Evolutionary conservation across 2,329 filamentous ascomycete genomes (phyloP).

Genomic region (Aureobasidium sp.): DNA sequence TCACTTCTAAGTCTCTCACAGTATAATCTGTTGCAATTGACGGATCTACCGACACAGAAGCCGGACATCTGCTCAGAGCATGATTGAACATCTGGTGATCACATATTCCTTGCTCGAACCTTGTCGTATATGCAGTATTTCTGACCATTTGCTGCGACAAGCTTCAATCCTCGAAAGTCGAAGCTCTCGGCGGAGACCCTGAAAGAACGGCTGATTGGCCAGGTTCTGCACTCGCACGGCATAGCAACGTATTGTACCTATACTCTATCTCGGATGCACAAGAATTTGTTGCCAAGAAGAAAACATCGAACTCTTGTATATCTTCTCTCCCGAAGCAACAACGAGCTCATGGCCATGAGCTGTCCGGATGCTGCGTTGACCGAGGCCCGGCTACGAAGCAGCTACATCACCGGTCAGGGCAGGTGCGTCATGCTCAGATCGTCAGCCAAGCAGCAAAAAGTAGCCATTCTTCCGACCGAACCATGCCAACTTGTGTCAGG

Average conservation of each 20-base stretch:
- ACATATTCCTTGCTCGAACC: no score
- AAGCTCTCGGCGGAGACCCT: constrained; percentile 2
- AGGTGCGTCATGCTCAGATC: constrained; percentile 1
- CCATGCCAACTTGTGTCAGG: neutral
- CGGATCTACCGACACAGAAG: no score
- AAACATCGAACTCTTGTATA: neutral
- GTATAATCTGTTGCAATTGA: no score
- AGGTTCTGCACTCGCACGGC: neutral
- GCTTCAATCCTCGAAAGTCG: neutral
- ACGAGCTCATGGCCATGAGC: neutral
- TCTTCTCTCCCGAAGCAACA: no score
- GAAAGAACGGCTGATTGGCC: neutral
- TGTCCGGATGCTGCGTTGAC: neutral
- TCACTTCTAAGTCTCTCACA: neutral
- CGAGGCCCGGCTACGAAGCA: neutral
- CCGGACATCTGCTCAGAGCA: no score
- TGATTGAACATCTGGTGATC: no score
- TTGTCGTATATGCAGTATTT: no score
- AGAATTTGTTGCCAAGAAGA: neutral
- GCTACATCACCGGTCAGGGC: neutral
- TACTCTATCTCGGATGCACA: neutral
- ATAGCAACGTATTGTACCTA: neutral
- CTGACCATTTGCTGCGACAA: no score
- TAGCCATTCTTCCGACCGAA: neutral
- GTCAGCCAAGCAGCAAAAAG: constrained; percentile 4